A percentile compares a stretch with the other conserved stretches of the same genome.
phyloP scores from a whole-genome alignment of 768 basidiomycete genomes.

The Rhodotorula paludigena region DNA sequence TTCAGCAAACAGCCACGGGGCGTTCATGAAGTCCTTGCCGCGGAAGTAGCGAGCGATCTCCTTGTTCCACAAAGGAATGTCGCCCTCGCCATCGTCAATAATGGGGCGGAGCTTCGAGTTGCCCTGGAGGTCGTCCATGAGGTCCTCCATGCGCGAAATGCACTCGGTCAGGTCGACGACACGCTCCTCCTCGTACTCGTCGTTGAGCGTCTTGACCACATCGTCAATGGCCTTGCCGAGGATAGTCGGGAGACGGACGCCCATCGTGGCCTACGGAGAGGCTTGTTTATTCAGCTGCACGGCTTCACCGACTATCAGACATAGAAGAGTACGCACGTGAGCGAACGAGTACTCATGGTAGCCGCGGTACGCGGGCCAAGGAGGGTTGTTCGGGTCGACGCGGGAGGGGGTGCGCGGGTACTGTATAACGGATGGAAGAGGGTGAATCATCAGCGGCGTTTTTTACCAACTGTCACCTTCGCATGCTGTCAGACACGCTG shows the following conservation, averaged over 20 bases:
- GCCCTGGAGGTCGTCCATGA: constrained; percentile 63
- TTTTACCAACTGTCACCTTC: too few relatives aligned
- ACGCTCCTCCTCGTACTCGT: constrained; percentile 68
- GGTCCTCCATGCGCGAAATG: constrained; percentile 80
- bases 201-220: constrained; percentile 78
- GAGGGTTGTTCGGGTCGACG: constrained; percentile 48
- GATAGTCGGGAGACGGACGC: constrained; percentile 89
- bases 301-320: too few relatives aligned
- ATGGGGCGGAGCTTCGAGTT: constrained; percentile 73
- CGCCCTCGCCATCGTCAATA: constrained; percentile 82
- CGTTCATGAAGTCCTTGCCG: constrained; percentile 91
- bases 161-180: constrained; percentile 78
- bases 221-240: constrained; percentile 94
- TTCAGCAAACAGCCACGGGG: constrained; percentile 93
- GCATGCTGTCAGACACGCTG: too few relatives aligned
- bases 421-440: constrained; percentile 2
- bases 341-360: constrained; percentile 66
- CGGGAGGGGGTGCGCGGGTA: constrained; percentile 37
- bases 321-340: background rate
- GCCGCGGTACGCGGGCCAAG: constrained; percentile 44
- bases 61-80: constrained; percentile 94
- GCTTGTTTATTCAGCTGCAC: background rate
- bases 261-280: constrained; percentile 71
- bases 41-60: constrained; percentile 68
- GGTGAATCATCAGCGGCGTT: too few relatives aligned